A percentile compares a stretch with the other conserved stretches of the same genome.
These are phyloP conservation scores for Bruguiera gymnorhiza DNA, from an alignment of 345 rosid species.

Conservation along the genomic window DNA sequence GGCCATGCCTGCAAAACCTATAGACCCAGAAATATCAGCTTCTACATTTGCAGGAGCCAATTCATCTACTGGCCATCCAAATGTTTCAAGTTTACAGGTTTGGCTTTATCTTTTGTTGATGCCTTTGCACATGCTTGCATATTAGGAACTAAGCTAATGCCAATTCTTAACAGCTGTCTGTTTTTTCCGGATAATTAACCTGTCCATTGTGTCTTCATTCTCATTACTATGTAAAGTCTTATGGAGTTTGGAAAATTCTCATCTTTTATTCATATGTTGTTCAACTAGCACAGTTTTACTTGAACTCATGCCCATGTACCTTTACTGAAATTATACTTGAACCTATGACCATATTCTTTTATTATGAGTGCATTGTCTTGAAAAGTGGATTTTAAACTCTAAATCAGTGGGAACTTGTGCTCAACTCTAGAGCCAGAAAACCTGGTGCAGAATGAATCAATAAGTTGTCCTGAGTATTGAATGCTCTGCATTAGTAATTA, in stretches of 20 bases:
- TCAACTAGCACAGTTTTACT: neutral
- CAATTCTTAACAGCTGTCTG: neutral
- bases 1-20: slow-evolving; percentile 32
- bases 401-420: too few relatives aligned
- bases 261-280: neutral
- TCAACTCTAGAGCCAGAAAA: too few relatives aligned
- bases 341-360: neutral
- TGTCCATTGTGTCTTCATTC: neutral
- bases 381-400: neutral
- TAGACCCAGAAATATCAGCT: slow-evolving; percentile 34
- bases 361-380: neutral
- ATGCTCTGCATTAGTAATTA: neutral
- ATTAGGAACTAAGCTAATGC: neutral
- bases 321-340: neutral
- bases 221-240: neutral
- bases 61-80: slow-evolving; percentile 32
- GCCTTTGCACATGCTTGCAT: neutral
- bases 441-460: too few relatives aligned
- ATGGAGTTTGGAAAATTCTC: neutral
- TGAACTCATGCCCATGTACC: neutral
- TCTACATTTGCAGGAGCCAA: slow-evolving; percentile 25
- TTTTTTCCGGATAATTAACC: neutral
- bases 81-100: slow-evolving; percentile 36
- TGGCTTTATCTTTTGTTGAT: slow-evolving; percentile 7
- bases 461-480: neutral